Evolutionary conservation across 805 yeast species (phyloP).

Genomic region (Teunomyces cretensis): DNA sequence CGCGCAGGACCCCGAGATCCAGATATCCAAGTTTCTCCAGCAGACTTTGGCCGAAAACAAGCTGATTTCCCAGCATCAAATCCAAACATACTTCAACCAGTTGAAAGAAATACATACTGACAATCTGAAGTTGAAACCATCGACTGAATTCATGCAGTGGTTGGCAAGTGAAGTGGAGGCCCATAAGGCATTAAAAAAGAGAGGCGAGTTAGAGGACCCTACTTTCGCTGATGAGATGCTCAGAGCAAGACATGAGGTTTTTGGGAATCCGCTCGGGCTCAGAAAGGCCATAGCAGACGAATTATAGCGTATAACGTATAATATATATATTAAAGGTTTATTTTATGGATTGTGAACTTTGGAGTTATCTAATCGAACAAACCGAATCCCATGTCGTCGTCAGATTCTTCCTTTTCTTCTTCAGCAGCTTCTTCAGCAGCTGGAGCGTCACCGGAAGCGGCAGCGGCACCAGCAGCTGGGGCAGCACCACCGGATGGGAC

Average conservation of each 20-base stretch:
- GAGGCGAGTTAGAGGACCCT: constrained; percentile 34
- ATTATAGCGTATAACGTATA: constrained; percentile 21
- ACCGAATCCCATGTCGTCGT: constrained; percentile 33
- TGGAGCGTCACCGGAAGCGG: constrained; percentile 25
- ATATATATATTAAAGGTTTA: constrained; percentile 5
- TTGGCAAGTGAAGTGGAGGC: constrained; percentile 45
- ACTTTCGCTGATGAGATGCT: constrained; percentile 37
- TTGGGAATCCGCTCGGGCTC: constrained; percentile 75
- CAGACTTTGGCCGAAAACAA: constrained; percentile 24
- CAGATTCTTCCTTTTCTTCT: constrained; percentile 25
- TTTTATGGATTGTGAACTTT: neutral
- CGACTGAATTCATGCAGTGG: constrained; percentile 62
- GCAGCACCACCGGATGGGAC: constrained; percentile 36
- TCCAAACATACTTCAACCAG: constrained; percentile 14
- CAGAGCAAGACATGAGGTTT: constrained; percentile 59
- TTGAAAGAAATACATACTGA: constrained; percentile 34
- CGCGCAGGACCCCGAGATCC: constrained; percentile 20
- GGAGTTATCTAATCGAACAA: constrained; percentile 25
- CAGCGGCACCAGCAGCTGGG: constrained; percentile 25
- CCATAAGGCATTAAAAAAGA: constrained; percentile 20
- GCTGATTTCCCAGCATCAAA: constrained; percentile 8
- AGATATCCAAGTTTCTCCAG: constrained; percentile 40
- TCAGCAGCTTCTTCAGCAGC: constrained; percentile 27
- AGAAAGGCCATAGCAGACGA: constrained; percentile 62
- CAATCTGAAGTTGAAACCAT: constrained; percentile 23